Evolutionary conservation across 352 stramenopile genomes (phyloP).

Genomic region (Phytophthora kernoviae): DNA sequence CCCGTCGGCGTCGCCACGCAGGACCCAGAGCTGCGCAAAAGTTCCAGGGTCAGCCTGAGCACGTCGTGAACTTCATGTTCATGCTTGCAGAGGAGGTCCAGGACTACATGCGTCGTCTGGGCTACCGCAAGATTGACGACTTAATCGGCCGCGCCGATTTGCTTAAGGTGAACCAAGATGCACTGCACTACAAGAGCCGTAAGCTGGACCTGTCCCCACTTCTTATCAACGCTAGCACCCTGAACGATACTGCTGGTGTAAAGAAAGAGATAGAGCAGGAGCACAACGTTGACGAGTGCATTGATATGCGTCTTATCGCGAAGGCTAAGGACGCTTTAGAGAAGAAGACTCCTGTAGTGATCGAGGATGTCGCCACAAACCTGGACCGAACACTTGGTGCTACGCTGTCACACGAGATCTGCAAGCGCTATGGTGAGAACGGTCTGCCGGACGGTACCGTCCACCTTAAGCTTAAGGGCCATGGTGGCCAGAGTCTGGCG

Average conservation of each 20-base stretch:
- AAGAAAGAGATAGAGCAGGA: slow-evolving; percentile 88
- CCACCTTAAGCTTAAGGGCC: slow-evolving; percentile 92
- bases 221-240: slow-evolving; percentile 91
- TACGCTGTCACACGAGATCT: slow-evolving; percentile 95
- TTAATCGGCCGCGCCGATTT: slow-evolving; percentile 95
- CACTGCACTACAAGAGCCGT: slow-evolving; percentile 72
- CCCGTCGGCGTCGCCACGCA: slow-evolving; percentile 98
- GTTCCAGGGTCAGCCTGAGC: slow-evolving; percentile 95
- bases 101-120: slow-evolving; percentile 77
- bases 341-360: slow-evolving; percentile 69
- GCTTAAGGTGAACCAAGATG: slow-evolving; percentile 89
- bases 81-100: slow-evolving; percentile 95
- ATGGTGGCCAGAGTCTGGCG: slow-evolving; percentile 93
- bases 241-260: slow-evolving; percentile 91
- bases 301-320: slow-evolving; percentile 93
- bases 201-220: slow-evolving; percentile 93
- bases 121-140: slow-evolving; percentile 93
- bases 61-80: slow-evolving; percentile 98
- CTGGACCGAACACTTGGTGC: slow-evolving; percentile 94
- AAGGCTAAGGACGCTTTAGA: slow-evolving; percentile 87
- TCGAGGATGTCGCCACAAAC: slow-evolving; percentile 87
- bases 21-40: slow-evolving; percentile 96
- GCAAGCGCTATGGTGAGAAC: slow-evolving; percentile 90
- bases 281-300: slow-evolving; percentile 87
- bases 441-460: slow-evolving; percentile 94